These are phyloP conservation scores for Curvularia sp. DNA, from an alignment of 2,329 filamentous ascomycete species.

Conservation along the genomic window DNA sequence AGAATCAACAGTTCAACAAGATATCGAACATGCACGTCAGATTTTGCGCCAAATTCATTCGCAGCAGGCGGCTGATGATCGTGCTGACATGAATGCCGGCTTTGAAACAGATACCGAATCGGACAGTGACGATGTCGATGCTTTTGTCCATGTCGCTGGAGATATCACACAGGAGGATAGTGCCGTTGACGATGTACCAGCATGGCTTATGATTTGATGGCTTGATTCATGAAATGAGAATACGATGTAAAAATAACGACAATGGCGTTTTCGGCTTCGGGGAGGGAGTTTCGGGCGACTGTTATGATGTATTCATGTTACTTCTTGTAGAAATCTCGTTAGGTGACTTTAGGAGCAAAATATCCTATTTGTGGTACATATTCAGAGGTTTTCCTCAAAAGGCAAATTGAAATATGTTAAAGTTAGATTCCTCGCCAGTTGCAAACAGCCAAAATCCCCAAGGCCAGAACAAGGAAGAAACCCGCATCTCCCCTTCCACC, in stretches of 20 bases:
- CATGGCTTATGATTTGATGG: background rate
- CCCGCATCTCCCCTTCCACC: background rate
- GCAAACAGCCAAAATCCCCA: too few species aligned
- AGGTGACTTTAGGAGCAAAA: background rate
- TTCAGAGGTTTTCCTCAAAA: background rate
- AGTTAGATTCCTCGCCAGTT: background rate
- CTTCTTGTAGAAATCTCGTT: background rate
- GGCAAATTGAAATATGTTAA: background rate
- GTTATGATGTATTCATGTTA: too few species aligned
- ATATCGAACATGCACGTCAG: background rate
- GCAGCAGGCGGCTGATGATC: background rate
- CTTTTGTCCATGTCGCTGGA: background rate
- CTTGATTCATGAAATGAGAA: background rate
- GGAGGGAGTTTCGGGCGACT: too few species aligned
- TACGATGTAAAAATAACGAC: background rate
- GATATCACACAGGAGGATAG: background rate
- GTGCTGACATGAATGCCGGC: background rate
- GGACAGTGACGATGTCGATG: slow-evolving; percentile 5
- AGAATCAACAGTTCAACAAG: background rate
- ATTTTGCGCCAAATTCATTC: background rate
- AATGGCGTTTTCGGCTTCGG: background rate
- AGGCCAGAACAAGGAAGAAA: background rate
- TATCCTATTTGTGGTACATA: background rate
- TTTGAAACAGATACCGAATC: background rate
- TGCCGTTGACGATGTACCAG: background rate